A percentile compares a stretch with the other conserved stretches of the same genome.
phyloP scores from a whole-genome alignment of 2,329 filamentous ascomycete genomes.

The Thelonectria blattea region DNA sequence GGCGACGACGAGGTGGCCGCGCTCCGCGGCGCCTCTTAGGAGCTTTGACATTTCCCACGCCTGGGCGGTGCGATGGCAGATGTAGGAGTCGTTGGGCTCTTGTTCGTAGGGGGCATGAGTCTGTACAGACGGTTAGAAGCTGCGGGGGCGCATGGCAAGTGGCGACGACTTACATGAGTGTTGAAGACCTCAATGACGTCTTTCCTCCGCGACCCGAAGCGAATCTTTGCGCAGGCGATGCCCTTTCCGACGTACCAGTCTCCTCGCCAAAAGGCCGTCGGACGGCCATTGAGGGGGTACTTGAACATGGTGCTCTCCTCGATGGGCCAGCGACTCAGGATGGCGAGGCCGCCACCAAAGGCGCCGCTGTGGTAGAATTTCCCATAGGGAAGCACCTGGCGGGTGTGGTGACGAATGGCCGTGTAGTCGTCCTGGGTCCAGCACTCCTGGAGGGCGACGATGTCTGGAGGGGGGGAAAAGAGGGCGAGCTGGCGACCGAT shows the following conservation, averaged over 20 bases:
- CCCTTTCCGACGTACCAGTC: constrained; percentile 98
- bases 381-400: constrained; percentile 78
- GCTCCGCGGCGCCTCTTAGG: constrained; percentile 78
- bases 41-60: constrained; percentile 94
- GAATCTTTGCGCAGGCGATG: constrained; percentile 81
- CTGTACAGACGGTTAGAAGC: constrained; percentile 37
- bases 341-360: constrained; percentile 87
- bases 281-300: constrained; percentile 92
- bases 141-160: background rate
- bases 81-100: constrained; percentile 81
- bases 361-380: constrained; percentile 93
- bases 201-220: constrained; percentile 66
- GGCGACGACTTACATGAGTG: constrained; percentile 69
- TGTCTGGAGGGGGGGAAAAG: constrained; percentile 72
- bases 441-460: constrained; percentile 94
- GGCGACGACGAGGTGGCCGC: constrained; percentile 82
- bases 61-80: constrained; percentile 89
- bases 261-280: constrained; percentile 90
- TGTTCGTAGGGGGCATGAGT: constrained; percentile 86
- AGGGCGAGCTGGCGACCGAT: constrained; percentile 82
- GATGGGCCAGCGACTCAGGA: constrained; percentile 91
- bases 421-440: constrained; percentile 88
- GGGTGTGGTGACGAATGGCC: constrained; percentile 75
- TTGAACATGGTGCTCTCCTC: constrained; percentile 84
- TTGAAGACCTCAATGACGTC: constrained; percentile 89